A percentile compares a stretch with the other conserved stretches of the same genome.
Conservation (phyloP, 208 protist species). For the Leishmania guyanensis region DNA sequence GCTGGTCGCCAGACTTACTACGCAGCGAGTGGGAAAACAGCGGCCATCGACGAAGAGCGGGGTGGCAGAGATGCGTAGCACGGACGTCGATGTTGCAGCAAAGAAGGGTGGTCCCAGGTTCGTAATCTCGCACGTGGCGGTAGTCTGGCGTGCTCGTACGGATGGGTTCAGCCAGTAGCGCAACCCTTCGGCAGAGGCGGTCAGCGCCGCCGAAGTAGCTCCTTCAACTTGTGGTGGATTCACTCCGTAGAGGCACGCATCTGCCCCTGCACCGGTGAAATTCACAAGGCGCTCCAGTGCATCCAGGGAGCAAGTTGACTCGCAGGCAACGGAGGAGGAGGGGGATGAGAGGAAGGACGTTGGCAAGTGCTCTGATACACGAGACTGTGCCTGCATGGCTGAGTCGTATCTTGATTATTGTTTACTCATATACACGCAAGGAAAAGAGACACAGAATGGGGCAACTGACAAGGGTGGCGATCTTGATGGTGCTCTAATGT, state of each 20-base stretch:
- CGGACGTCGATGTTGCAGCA: constrained; percentile 26
- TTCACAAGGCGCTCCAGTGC: constrained; percentile 38
- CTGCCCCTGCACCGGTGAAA: constrained; percentile 28
- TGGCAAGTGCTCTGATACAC: neutral
- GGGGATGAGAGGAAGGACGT: neutral
- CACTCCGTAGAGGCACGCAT: constrained; percentile 31
- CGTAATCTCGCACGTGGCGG: constrained; percentile 51
- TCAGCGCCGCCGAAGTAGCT: neutral
- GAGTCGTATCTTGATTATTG: neutral
- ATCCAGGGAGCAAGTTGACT: constrained; percentile 25
- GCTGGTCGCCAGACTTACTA: constrained; percentile 55
- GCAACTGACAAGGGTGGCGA: neutral
- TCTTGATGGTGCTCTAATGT: neutral
- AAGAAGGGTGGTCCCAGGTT: constrained; percentile 41
- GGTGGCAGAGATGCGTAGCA: constrained; percentile 38
- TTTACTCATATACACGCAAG: neutral
- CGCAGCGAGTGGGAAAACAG: constrained; percentile 59
- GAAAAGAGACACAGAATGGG: constrained; percentile 2
- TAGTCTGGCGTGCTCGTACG: constrained; percentile 41
- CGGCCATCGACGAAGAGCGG: constrained; percentile 35
- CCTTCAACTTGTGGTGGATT: neutral
- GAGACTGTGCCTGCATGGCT: neutral
- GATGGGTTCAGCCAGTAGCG: constrained; percentile 53
- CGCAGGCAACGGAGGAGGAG: neutral
- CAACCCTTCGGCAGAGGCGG: constrained; percentile 3